Conservation (phyloP, 176 grass and related monocot genomes). For the Microstegium vimineum region DNA sequence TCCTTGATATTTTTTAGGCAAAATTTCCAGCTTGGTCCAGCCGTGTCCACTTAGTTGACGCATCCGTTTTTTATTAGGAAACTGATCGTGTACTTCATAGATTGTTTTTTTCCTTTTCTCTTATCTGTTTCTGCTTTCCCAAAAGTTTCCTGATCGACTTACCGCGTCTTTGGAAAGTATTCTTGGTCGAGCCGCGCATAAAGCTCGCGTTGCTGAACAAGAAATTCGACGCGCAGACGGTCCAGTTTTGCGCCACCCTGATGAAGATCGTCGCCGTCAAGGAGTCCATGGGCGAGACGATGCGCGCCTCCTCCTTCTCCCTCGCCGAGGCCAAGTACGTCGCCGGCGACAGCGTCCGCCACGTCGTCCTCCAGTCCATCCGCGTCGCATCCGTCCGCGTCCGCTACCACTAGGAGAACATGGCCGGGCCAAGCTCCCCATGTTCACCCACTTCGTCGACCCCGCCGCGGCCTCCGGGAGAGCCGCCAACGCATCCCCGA, state of each 20-base stretch:
- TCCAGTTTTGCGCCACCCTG: slow-evolving; percentile 77
- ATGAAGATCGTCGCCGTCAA: slow-evolving; percentile 88
- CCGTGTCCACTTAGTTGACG: too few species aligned
- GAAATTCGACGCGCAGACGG: slow-evolving; percentile 88
- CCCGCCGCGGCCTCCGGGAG: slow-evolving; percentile 34
- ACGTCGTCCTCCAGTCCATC: slow-evolving; percentile 80
- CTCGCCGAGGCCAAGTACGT: slow-evolving; percentile 91
- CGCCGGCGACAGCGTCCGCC: slow-evolving; percentile 69
- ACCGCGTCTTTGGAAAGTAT: too few species aligned
- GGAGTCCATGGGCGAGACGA: slow-evolving; percentile 85
- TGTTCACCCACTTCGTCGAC: slow-evolving; percentile 82
- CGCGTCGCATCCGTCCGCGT: slow-evolving; percentile 71
- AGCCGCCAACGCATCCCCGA: slow-evolving; percentile 20
- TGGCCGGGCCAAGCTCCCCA: slow-evolving; percentile 89
- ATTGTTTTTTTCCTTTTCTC: too few species aligned
- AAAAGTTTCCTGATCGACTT: too few species aligned
- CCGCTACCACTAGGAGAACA: slow-evolving; percentile 80
- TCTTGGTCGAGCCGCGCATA: too few species aligned
- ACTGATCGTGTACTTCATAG: too few species aligned
- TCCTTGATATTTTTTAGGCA: too few species aligned
- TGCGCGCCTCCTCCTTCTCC: slow-evolving; percentile 84
- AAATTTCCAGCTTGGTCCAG: too few species aligned
- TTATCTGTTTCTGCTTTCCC: too few species aligned
- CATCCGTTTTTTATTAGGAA: too few species aligned
- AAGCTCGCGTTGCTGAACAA: slow-evolving; percentile 97